Percentiles rank a stretch among this genome's conserved stretches.
Conservation (phyloP, 2,329 filamentous ascomycete genomes). For the Xylaria digitata region DNA sequence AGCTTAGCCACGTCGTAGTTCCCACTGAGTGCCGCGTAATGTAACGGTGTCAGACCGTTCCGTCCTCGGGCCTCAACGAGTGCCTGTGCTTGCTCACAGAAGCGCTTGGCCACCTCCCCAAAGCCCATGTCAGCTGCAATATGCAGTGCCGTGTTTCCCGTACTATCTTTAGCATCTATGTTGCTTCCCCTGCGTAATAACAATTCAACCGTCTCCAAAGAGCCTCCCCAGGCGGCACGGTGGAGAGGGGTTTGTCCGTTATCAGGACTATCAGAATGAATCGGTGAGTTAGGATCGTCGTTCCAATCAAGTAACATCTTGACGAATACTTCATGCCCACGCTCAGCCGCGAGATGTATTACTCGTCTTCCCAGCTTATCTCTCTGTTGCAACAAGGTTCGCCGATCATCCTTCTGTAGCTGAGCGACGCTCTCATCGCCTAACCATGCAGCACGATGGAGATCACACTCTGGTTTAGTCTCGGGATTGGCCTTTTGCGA, state of each 20-base stretch:
- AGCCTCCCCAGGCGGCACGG: slow-evolving; percentile 14
- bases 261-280: background rate
- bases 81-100: background rate
- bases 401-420: background rate
- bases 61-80: background rate
- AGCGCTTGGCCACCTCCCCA: background rate
- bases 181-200: background rate
- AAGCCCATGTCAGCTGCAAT: slow-evolving; percentile 18
- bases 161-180: background rate
- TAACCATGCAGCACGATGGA: slow-evolving; percentile 9
- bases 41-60: slow-evolving; percentile 14
- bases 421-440: background rate
- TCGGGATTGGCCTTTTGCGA: background rate
- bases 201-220: background rate
- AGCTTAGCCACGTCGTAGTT: background rate
- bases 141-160: slow-evolving; percentile 1
- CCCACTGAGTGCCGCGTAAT: slow-evolving; percentile 9
- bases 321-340: background rate
- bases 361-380: slow-evolving; percentile 1
- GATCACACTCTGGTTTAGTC: background rate
- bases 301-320: background rate
- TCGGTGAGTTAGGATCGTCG: slow-evolving; percentile 2
- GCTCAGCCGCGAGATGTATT: slow-evolving; percentile 19
- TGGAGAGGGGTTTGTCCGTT: slow-evolving; percentile 17
- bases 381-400: background rate